phyloP scores from a whole-genome alignment of 305 asterid genomes.

The Fraxinus angustifolia region DNA sequence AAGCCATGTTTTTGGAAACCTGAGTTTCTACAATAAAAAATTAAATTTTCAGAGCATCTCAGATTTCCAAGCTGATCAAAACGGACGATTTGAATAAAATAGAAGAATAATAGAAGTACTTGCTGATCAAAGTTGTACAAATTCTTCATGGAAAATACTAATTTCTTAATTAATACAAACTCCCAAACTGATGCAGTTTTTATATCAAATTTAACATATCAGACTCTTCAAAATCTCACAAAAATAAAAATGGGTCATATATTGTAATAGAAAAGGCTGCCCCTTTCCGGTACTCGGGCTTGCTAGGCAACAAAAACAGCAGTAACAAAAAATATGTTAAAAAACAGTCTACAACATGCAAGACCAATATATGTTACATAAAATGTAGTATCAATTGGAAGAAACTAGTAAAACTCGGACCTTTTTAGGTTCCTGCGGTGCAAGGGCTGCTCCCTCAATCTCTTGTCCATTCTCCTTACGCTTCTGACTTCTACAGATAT shows the following conservation, averaged over 20 bases:
- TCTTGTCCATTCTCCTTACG: conserved; percentile 38
- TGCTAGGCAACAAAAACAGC: conserved; percentile 9
- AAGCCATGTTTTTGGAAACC: not conserved
- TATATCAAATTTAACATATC: not conserved
- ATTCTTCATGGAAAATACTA: not conserved
- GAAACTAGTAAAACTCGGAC: conserved; percentile 23
- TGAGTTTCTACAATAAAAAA: not conserved
- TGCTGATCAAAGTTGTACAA: not conserved
- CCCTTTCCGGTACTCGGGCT: not conserved
- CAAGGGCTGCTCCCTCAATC: conserved; percentile 32
- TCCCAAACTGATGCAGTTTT: conserved; percentile 8
- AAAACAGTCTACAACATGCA: conserved; percentile 2
- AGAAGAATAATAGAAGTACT: not conserved
- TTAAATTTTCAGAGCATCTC: conserved; percentile 2
- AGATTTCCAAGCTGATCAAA: not conserved
- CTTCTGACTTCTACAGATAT: conserved; percentile 41
- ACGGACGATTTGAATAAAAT: not conserved
- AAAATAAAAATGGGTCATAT: not conserved
- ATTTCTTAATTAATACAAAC: conserved; percentile 9
- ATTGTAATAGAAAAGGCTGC: conserved; percentile 10
- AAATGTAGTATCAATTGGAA: not conserved
- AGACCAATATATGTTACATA: conserved; percentile 11
- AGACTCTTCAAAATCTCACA: conserved; percentile 2
- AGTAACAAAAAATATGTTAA: not conserved
- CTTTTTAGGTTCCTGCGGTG: conserved; percentile 46